Evolutionary conservation across 225 moss, liverwort and hornwort species (phyloP).

Genomic region (Sphagnum tenellum): DNA sequence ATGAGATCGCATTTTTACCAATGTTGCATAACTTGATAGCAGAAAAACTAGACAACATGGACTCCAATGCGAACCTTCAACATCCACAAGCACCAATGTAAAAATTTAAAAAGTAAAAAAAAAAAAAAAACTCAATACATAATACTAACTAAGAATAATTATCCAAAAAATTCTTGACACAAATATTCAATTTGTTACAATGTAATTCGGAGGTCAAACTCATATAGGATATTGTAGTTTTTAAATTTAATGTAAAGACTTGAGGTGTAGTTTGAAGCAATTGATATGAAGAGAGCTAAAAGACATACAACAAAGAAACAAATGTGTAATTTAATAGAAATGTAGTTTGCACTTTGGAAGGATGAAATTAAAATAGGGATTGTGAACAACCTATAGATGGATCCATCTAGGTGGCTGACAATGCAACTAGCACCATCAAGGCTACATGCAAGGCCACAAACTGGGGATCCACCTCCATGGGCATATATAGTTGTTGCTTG

Average conservation of each 20-base stretch:
- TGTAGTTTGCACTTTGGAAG: background rate
- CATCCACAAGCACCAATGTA: background rate
- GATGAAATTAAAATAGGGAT: background rate
- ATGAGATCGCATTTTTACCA: slow-evolving; percentile 15
- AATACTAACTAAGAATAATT: too few species aligned
- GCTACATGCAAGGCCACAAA: slow-evolving; percentile 53
- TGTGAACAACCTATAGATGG: slow-evolving; percentile 65
- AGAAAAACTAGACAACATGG: slow-evolving; percentile 34
- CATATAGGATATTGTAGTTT: too few species aligned
- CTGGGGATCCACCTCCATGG: slow-evolving; percentile 50
- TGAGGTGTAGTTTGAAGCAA: too few species aligned
- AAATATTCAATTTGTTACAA: too few species aligned
- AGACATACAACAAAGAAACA: too few species aligned
- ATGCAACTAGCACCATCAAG: slow-evolving; percentile 46
- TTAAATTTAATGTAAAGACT: too few species aligned
- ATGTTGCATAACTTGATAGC: slow-evolving; percentile 63
- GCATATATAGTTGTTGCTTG: slow-evolving; percentile 32
- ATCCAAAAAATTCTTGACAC: too few species aligned
- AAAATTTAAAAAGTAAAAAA: too few species aligned
- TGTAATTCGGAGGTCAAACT: too few species aligned
- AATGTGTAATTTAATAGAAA: too few species aligned
- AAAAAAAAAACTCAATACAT: too few species aligned
- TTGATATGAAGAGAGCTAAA: too few species aligned
- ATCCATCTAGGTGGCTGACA: slow-evolving; percentile 80
- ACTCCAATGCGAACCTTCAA: slow-evolving; percentile 55